phyloP scores from a whole-genome alignment of 805 yeast genomes.

The Kodamaea kaohsiungensis region DNA sequence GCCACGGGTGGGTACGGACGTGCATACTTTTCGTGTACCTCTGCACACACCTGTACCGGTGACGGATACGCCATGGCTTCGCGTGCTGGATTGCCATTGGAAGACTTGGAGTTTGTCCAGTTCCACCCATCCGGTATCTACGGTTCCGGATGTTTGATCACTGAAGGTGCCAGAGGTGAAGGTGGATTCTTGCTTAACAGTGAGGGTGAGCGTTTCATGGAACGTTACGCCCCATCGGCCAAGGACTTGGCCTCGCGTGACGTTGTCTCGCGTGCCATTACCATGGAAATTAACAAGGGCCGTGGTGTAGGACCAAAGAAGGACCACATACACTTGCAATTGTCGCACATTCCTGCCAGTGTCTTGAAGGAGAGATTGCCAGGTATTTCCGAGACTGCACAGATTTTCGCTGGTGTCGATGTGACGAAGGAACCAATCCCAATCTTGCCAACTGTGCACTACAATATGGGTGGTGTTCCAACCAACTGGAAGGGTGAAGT shows the following conservation, averaged over 20 bases:
- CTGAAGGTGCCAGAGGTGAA: conserved; percentile 99
- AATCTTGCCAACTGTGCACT: conserved; percentile 96
- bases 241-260: conserved; percentile 98
- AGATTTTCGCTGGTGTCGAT: conserved; percentile 98
- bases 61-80: conserved; percentile 98
- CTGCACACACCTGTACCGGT: conserved; percentile 99
- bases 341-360: conserved; percentile 88
- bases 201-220: conserved; percentile 99
- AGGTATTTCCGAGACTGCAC: conserved; percentile 98
- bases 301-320: conserved; percentile 97
- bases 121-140: conserved; percentile 99
- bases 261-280: conserved; percentile 96
- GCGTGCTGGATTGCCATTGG: conserved; percentile 96
- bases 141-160: conserved; percentile 97
- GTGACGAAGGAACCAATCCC: conserved; percentile 99
- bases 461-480: conserved; percentile 99
- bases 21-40: conserved; percentile 97
- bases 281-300: conserved; percentile 98
- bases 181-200: conserved; percentile 96
- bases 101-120: conserved; percentile 96
- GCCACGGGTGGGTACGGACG: conserved; percentile 99
- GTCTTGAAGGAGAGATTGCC: conserved; percentile 95
- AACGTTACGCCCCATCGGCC: conserved; percentile 98
- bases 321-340: conserved; percentile 94
- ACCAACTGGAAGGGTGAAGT: conserved; percentile 98